These are phyloP conservation scores for Ulmus americana DNA, from an alignment of 331 rosid genomes.

Conservation along the genomic window DNA sequence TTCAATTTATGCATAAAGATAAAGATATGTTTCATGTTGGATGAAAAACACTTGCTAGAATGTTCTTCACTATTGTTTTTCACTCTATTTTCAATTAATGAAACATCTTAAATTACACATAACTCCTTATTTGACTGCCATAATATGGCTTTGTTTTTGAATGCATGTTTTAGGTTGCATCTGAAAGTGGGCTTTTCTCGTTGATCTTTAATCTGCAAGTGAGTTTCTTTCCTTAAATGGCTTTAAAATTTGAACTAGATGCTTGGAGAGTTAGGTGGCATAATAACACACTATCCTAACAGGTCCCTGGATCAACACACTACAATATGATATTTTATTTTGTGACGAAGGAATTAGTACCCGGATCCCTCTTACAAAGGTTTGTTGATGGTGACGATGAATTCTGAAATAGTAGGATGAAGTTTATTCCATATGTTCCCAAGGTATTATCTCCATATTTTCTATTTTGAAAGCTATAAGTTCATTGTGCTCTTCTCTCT, in stretches of 20 bases:
- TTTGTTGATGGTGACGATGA: constrained; percentile 98
- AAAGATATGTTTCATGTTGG: no score
- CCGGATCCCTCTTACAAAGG: constrained; percentile 88
- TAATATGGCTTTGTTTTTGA: constrained; percentile 11
- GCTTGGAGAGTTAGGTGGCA: constrained; percentile 21
- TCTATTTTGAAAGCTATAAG: neutral
- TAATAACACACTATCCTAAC: constrained; percentile 22
- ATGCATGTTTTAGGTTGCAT: constrained; percentile 61
- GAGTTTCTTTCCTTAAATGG: constrained; percentile 37
- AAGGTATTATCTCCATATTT: constrained; percentile 46
- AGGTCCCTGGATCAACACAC: constrained; percentile 95
- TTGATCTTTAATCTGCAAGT: constrained; percentile 78
- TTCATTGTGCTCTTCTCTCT: neutral
- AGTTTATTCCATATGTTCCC: constrained; percentile 94
- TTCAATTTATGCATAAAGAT: no score
- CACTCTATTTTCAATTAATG: neutral
- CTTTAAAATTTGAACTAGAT: constrained; percentile 12
- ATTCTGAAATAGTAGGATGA: constrained; percentile 89
- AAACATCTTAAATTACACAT: neutral
- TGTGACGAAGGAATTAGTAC: constrained; percentile 71
- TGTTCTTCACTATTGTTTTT: neutral
- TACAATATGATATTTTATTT: constrained; percentile 96
- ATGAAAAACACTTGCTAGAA: constrained; percentile 3
- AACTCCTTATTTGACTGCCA: constrained; percentile 7
- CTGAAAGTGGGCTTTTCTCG: constrained; percentile 91